A percentile compares a stretch with the other conserved stretches of the same genome.
Conservation (phyloP, 176 grass and related monocot species). For the Triticum timopheevii region DNA sequence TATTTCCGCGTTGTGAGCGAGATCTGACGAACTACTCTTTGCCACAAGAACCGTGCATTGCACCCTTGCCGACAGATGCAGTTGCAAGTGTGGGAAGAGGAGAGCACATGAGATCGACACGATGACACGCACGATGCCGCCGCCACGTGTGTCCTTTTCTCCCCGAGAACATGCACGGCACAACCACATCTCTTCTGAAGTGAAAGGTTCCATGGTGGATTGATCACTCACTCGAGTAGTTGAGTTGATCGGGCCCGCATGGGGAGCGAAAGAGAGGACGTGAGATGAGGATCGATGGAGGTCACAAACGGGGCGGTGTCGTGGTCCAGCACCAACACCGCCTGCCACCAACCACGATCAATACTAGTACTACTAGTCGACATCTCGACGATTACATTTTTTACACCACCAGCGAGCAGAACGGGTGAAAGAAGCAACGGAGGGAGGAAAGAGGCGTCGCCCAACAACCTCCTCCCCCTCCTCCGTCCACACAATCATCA, state of each 20-base stretch:
- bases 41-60: too few species aligned
- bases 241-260: neutral
- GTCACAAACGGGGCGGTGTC: neutral
- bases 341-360: slow-evolving; percentile 23
- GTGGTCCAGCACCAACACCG: slow-evolving; percentile 13
- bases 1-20: too few species aligned
- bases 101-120: neutral
- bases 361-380: too few species aligned
- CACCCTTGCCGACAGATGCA: neutral
- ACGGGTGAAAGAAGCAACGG: neutral
- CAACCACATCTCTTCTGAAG: neutral
- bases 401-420: neutral
- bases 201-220: neutral
- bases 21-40: too few species aligned
- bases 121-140: too few species aligned
- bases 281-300: neutral
- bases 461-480: neutral
- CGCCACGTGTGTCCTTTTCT: neutral
- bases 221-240: neutral
- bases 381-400: too few species aligned
- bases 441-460: neutral
- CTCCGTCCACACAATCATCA: slow-evolving; percentile 5
- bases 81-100: neutral
- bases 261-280: neutral
- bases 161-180: neutral